Conservation (phyloP, 192 early-diverging fungal genomes). For the Haplosporangium gracile region DNA sequence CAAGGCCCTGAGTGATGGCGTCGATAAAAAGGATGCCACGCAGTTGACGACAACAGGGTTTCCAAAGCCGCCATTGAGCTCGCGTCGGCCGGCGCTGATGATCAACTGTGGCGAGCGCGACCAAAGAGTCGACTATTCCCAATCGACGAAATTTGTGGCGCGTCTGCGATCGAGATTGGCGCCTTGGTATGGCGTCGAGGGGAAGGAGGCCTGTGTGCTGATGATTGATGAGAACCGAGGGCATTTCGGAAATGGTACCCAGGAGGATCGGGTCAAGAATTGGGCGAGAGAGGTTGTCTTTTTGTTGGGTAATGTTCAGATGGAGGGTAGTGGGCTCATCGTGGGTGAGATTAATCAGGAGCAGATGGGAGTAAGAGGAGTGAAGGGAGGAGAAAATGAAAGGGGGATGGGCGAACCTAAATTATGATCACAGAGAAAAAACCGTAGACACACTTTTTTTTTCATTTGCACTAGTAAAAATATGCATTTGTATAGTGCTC, state of each 20-base stretch:
- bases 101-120: constrained; percentile 85
- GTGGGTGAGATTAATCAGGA: background rate
- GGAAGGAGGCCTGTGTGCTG: constrained; percentile 48
- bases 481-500: too few species aligned
- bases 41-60: background rate
- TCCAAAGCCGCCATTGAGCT: constrained; percentile 19
- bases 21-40: background rate
- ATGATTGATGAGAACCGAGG: constrained; percentile 65
- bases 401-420: too few species aligned
- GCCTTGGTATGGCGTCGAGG: constrained; percentile 37
- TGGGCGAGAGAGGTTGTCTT: constrained; percentile 67
- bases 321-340: constrained; percentile 17
- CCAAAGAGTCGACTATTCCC: constrained; percentile 84
- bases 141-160: constrained; percentile 92
- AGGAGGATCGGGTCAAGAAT: constrained; percentile 63
- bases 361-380: background rate
- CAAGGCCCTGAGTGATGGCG: background rate
- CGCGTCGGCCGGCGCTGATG: constrained; percentile 70
- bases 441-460: too few species aligned
- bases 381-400: background rate
- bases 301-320: constrained; percentile 60
- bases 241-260: constrained; percentile 66
- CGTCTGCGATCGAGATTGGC: constrained; percentile 61
- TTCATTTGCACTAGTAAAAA: too few species aligned
- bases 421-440: too few species aligned